Evolutionary conservation across 2,329 filamentous ascomycete genomes (phyloP).

Genomic region (Nannizziopsis barbatae): DNA sequence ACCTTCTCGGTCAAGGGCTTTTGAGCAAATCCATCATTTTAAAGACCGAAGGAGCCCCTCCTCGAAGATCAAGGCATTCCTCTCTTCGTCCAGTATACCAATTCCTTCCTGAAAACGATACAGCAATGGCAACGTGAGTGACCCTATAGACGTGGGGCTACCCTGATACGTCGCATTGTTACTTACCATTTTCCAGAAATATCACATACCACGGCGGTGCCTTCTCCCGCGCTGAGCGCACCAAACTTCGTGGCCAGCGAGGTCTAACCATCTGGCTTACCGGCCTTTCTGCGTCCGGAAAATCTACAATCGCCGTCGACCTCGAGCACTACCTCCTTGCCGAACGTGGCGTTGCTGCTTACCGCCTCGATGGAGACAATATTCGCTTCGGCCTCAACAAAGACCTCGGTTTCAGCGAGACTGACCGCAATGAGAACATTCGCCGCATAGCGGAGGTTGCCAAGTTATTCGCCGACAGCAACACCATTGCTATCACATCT

Average conservation of each 20-base stretch:
- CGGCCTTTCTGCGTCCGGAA: slow-evolving; percentile 87
- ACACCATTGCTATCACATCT: slow-evolving; percentile 78
- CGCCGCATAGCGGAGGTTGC: slow-evolving; percentile 91
- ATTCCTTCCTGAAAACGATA: neutral
- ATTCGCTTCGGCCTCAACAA: slow-evolving; percentile 97
- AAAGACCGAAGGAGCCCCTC: slow-evolving; percentile 4
- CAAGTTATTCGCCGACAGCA: slow-evolving; percentile 87
- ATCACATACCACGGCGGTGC: slow-evolving; percentile 38
- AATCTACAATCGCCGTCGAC: slow-evolving; percentile 91
- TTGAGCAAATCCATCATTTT: neutral
- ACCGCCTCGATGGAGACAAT: slow-evolving; percentile 96
- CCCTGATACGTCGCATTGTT: neutral
- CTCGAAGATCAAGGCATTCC: neutral
- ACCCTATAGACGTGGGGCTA: neutral
- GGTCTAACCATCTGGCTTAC: slow-evolving; percentile 98
- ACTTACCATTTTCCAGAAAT: slow-evolving; percentile 26
- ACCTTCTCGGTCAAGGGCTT: neutral
- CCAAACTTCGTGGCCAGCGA: slow-evolving; percentile 57
- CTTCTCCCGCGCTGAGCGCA: slow-evolving; percentile 34
- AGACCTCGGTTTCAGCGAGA: slow-evolving; percentile 87
- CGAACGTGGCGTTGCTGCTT: slow-evolving; percentile 64
- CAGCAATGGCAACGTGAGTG: slow-evolving; percentile 14
- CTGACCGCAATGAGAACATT: slow-evolving; percentile 95
- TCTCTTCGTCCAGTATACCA: slow-evolving; percentile 3
- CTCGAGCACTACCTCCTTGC: slow-evolving; percentile 86